Conservation (phyloP, 805 yeast species). For the Candida xyloterini region DNA sequence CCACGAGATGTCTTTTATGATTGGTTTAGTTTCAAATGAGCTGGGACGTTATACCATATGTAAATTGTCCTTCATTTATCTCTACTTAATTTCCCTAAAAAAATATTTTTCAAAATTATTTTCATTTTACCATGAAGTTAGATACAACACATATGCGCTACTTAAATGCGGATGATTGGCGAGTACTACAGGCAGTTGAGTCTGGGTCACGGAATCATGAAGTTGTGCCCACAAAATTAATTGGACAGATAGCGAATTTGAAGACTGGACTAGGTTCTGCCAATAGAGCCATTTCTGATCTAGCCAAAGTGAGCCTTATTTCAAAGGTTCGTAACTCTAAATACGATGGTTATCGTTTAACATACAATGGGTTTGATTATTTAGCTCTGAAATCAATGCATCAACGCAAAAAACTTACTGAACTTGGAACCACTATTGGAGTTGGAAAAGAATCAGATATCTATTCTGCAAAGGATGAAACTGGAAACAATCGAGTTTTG, state of each 20-base stretch:
- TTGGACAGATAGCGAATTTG: slow-evolving; percentile 75
- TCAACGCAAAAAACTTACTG: slow-evolving; percentile 66
- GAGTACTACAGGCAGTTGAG: slow-evolving; percentile 85
- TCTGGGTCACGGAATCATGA: slow-evolving; percentile 91
- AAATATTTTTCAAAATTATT: slow-evolving; percentile 3
- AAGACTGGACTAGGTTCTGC: slow-evolving; percentile 69
- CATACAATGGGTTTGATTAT: slow-evolving; percentile 89
- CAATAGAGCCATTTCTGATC: slow-evolving; percentile 72
- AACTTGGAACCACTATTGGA: slow-evolving; percentile 85
- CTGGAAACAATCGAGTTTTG: slow-evolving; percentile 65
- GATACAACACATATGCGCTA: slow-evolving; percentile 94
- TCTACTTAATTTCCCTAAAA: slow-evolving; percentile 6
- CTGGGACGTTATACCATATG: no score
- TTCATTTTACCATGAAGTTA: slow-evolving; percentile 62
- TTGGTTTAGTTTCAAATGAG: no score
- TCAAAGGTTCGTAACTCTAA: slow-evolving; percentile 82
- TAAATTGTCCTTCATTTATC: no score
- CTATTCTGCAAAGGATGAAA: slow-evolving; percentile 68
- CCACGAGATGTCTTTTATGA: no score
- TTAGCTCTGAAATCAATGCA: slow-evolving; percentile 84
- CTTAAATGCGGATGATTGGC: slow-evolving; percentile 84
- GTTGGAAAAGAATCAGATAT: slow-evolving; percentile 98
- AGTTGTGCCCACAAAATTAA: slow-evolving; percentile 85
- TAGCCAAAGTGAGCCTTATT: slow-evolving; percentile 82
- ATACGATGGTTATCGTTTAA: slow-evolving; percentile 90